A percentile compares a stretch with the other conserved stretches of the same genome.
These are phyloP conservation scores for Eimeria acervulina DNA, from an alignment of 169 alveolate genomes.

Conservation along the genomic window DNA sequence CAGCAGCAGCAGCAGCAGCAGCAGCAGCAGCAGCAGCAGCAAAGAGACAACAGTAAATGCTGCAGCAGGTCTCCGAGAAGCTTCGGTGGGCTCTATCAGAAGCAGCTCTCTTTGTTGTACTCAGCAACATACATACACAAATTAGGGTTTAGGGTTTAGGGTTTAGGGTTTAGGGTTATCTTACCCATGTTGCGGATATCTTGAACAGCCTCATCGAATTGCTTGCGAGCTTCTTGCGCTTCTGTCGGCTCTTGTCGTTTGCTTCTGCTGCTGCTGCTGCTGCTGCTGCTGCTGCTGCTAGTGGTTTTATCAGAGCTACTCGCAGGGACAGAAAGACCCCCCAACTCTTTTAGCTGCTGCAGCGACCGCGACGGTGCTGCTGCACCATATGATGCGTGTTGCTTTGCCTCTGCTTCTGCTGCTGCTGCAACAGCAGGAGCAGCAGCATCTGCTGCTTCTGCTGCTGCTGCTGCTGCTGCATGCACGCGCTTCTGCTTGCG, in stretches of 20 bases:
- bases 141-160: not conserved
- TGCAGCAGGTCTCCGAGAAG: not conserved
- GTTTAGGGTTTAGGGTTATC: not conserved
- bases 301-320: not conserved
- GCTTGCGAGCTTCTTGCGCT: slow-evolving; percentile 6
- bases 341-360: not conserved
- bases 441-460: not conserved
- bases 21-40: not conserved
- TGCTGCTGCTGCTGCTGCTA: not conserved
- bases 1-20: not conserved
- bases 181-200: slow-evolving; percentile 65
- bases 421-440: not conserved
- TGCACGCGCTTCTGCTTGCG: not conserved
- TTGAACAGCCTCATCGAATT: slow-evolving; percentile 29
- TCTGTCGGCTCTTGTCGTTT: not conserved
- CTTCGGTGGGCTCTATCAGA: not conserved
- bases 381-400: not conserved
- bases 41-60: not conserved
- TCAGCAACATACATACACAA: not conserved
- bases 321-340: not conserved
- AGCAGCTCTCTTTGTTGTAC: too few relatives aligned
- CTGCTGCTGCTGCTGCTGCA: not conserved
- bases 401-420: not conserved
- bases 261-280: not conserved
- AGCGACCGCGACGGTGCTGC: slow-evolving; percentile 2